Conservation (phyloP, 2,329 filamentous ascomycete genomes). For the Balansia obtecta region DNA sequence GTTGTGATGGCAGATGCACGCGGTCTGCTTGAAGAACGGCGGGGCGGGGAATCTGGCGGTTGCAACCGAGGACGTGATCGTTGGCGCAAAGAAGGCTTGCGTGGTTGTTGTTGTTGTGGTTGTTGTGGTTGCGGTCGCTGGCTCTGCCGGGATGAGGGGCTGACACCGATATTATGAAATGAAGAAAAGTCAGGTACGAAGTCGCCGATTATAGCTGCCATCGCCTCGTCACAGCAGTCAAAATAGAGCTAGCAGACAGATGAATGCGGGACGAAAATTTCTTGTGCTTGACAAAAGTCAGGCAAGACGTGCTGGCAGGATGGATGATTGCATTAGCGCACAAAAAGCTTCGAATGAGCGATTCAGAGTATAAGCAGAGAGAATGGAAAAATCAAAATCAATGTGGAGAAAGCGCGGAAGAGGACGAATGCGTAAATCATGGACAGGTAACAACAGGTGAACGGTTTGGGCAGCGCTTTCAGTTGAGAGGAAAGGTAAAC, state of each 20-base stretch:
- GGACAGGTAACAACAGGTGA: background rate
- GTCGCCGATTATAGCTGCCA: slow-evolving; percentile 58
- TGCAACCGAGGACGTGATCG: slow-evolving; percentile 11
- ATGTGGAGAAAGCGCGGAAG: background rate
- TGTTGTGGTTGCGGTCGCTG: slow-evolving; percentile 24
- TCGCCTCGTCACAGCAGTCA: slow-evolving; percentile 27
- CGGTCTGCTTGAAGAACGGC: slow-evolving; percentile 18
- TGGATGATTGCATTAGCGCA: background rate
- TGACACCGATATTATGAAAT: slow-evolving; percentile 58
- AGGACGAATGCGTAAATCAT: background rate
- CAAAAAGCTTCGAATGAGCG: background rate
- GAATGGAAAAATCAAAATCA: background rate
- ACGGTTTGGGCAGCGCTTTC: background rate
- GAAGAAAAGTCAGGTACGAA: slow-evolving; percentile 60
- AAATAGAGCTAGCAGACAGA: background rate
- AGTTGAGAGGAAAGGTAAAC: background rate
- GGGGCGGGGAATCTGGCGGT: slow-evolving; percentile 10
- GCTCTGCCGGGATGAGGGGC: slow-evolving; percentile 31
- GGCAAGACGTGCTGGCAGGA: slow-evolving; percentile 3
- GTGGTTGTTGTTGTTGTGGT: background rate
- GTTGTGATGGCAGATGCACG: slow-evolving; percentile 11
- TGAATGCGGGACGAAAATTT: background rate
- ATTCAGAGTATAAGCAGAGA: background rate
- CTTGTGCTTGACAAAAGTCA: background rate
- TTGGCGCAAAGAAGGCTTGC: slow-evolving; percentile 16